Conservation (phyloP, 805 yeast genomes). For the Nakazawaea siamensis region DNA sequence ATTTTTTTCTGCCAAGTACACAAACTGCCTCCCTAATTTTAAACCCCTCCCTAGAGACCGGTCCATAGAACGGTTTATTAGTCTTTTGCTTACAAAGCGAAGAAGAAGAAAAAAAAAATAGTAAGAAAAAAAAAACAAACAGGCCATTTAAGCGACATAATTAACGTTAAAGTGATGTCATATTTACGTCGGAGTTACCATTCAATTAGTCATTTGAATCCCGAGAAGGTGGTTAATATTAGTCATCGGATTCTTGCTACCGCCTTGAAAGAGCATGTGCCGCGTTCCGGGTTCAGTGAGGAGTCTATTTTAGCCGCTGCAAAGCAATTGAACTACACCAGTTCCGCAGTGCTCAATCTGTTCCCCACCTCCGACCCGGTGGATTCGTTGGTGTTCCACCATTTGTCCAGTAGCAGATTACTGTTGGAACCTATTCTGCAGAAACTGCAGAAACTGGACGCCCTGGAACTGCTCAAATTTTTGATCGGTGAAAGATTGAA, state of each 20-base stretch:
- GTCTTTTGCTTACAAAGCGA: too few species aligned
- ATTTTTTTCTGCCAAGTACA: too few species aligned
- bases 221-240: slow-evolving; percentile 22
- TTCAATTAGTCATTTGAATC: slow-evolving; percentile 28
- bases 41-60: too few species aligned
- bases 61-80: too few species aligned
- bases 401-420: slow-evolving; percentile 36
- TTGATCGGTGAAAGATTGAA: slow-evolving; percentile 38
- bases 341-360: slow-evolving; percentile 32
- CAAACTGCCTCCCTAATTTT: too few species aligned
- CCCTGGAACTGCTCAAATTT: slow-evolving; percentile 13
- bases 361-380: slow-evolving; percentile 26
- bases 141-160: too few species aligned
- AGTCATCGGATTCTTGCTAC: slow-evolving; percentile 28
- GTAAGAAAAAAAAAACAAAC: too few species aligned
- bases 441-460: slow-evolving; percentile 11
- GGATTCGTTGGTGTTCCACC: slow-evolving; percentile 29
- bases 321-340: slow-evolving; percentile 27
- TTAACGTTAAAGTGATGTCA: too few species aligned
- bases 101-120: too few species aligned
- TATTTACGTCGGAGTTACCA: too few species aligned
- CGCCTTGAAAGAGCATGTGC: slow-evolving; percentile 28
- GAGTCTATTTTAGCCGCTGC: slow-evolving; percentile 35
- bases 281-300: slow-evolving; percentile 35
- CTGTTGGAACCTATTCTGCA: slow-evolving; percentile 23